Base-by-base conservation (phyloP, 129 eudicot species). In the sunflower (Helianthus annuus) region DNA sequence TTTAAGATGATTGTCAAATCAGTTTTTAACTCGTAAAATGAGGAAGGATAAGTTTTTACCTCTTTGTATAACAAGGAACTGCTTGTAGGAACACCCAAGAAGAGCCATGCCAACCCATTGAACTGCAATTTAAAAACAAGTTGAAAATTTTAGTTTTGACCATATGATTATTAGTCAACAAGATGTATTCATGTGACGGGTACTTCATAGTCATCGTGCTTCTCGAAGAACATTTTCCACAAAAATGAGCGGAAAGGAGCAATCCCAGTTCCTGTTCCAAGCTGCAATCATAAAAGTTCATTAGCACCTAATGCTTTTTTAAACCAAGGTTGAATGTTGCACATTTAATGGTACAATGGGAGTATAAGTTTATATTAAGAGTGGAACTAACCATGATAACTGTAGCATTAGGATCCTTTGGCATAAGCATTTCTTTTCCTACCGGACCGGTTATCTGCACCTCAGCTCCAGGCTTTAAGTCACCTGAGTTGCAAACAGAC, bases 341-440 rank as follows among this genome's bases (percentile, higher is more conserved):
- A 6, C 56, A 4, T 51, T 48, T 51, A 51, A 14, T 3, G 19
- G 17, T 51, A 51, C 7, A 51, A 12, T 4, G 15, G 22, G 56
- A 14, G 56, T 51, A 4, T 51, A 17, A n/a, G 5, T n/a, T 51
- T 3, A 7, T 32, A 58, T 49, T 34, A 29, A 42, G 53, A 71
- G 72, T 39, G 14, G 14, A 59, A 71, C 10, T 24, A 48, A 95
- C 99, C 99, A 95, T 95, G 7, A 95, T 80, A 73, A 95, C 58
- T 9, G 97, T 95, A 57, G 99, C 99, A 78, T 91, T 88, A 40
- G 97, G 97, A 79, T 95, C 99, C 78, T 86, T 91, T 15, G 99
- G 99, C 99, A 95, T 95, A 74, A 95, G 97, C 99, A 95, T 95
- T 70, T 95, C 99, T 83, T 91, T 95, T 52, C 99, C 99, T 9